Base-by-base conservation (phyloP, 768 basidiomycete species). In the Leucocoprinus sp. region DNA sequence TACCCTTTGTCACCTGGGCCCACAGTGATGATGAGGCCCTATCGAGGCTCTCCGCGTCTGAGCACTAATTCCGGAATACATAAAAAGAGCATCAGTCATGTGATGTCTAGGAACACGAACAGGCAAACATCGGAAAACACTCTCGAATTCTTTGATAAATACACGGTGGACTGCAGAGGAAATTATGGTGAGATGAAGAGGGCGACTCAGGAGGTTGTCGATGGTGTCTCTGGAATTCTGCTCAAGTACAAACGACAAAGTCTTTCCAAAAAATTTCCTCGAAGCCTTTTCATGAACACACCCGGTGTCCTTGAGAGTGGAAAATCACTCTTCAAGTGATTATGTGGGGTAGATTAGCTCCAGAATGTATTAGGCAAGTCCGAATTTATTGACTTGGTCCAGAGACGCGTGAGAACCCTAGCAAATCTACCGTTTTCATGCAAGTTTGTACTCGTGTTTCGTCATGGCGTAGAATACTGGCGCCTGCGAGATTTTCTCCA, bases 141-240 rank as follows among this genome's bases (percentile, higher is more conserved):
- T n/a, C n/a, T n/a, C n/a, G 68, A 70, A 43, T 66, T 82, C 14
- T 76, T 81, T 53, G 67, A 69, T 43, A 70, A 72, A 43, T 82
- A 81, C 51, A 64, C 71, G 28, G 58, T 49, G 19, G 63, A 66
- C 43, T 65, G 71, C 47, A 62, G 64, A 34, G 60, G 65, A 23
- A 60, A 77, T 31, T 62, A 72, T 50, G 71, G 74, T 29, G 70
- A 71, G 14, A 58, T 73, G 44, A 59, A 63, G 40, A 66, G 70
- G 47, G 57, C 60, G 28, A 67, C 65, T 33, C 60, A 68, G 29
- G 61, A 65, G 28, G 53, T 70, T 17, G 54, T 60, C 21, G 53
- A 54, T 19, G 56, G 62, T 27, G 54, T 78, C 29, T 62, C 60
- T 44, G 52, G 61, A 17, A 62, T 64, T 21, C 55, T 80, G 27